Evolutionary conservation across 805 yeast species (phyloP).

Genomic region (Nakazawaea laoshanensis): DNA sequence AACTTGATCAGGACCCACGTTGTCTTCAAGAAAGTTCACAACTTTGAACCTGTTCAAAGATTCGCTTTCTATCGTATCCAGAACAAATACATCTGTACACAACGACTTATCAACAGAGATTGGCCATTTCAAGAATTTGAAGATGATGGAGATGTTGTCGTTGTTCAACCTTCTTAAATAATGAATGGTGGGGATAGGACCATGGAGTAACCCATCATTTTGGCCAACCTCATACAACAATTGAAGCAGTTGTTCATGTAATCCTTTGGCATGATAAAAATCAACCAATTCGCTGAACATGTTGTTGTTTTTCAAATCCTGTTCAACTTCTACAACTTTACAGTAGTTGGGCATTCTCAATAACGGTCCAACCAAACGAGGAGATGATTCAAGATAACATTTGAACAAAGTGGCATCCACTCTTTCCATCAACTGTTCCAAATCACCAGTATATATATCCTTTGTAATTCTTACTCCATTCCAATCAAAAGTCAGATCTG

Average conservation of each 20-base stretch:
- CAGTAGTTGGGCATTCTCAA: slow-evolving; percentile 71
- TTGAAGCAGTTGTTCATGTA: slow-evolving; percentile 61
- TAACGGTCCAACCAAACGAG: slow-evolving; percentile 74
- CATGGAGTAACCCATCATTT: slow-evolving; percentile 17
- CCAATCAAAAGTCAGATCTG: slow-evolving; percentile 31
- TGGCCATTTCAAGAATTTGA: slow-evolving; percentile 49
- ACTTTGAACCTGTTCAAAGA: slow-evolving; percentile 46
- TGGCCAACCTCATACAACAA: slow-evolving; percentile 36
- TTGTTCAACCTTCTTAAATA: slow-evolving; percentile 51
- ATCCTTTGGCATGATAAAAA: slow-evolving; percentile 55
- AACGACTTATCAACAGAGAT: slow-evolving; percentile 26
- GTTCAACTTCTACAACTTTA: slow-evolving; percentile 52
- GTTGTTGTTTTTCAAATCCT: slow-evolving; percentile 35
- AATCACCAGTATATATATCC: slow-evolving; percentile 26
- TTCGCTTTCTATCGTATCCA: slow-evolving; percentile 52
- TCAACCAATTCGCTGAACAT: slow-evolving; percentile 66
- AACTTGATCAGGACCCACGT: slow-evolving; percentile 23
- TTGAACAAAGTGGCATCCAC: slow-evolving; percentile 77
- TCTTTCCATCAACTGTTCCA: slow-evolving; percentile 30
- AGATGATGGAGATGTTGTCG: slow-evolving; percentile 41
- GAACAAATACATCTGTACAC: slow-evolving; percentile 50
- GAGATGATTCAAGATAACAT: slow-evolving; percentile 61
- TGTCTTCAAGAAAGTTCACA: slow-evolving; percentile 35
- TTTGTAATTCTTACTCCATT: slow-evolving; percentile 34
- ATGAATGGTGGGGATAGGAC: slow-evolving; percentile 38